These are phyloP conservation scores for Trichoderma arundinaceum DNA, from an alignment of 2,329 filamentous ascomycete species.

Conservation along the genomic window DNA sequence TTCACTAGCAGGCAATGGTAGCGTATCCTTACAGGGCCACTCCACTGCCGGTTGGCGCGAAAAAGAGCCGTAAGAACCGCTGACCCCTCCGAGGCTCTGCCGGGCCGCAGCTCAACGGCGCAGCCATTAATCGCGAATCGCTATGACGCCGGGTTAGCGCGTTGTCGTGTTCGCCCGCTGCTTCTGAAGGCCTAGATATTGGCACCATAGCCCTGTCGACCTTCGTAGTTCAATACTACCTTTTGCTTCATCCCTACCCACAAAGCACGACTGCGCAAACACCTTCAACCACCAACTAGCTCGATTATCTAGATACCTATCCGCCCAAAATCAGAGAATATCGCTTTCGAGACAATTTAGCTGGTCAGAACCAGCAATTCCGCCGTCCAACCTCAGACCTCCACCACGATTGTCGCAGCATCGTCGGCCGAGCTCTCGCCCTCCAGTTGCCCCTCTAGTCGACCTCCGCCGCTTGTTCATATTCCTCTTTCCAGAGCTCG, in stretches of 20 bases:
- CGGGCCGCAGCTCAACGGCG: neutral
- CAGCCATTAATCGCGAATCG: slow-evolving; percentile 21
- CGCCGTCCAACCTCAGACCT: neutral
- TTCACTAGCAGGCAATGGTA: neutral
- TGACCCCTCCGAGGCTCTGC: slow-evolving; percentile 15
- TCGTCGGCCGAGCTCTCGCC: neutral
- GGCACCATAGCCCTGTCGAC: slow-evolving; percentile 1
- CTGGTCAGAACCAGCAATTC: neutral
- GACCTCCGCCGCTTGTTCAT: neutral
- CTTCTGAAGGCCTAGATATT: neutral
- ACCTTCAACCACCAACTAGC: neutral
- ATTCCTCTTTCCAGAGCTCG: neutral
- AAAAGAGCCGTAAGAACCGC: neutral
- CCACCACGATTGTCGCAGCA: neutral
- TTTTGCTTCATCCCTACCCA: neutral
- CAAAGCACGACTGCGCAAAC: slow-evolving; percentile 4
- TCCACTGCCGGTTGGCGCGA: slow-evolving; percentile 7
- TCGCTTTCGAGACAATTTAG: neutral
- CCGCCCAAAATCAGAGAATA: neutral
- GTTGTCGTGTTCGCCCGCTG: slow-evolving; percentile 11
- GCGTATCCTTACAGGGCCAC: neutral
- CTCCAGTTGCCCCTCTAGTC: neutral
- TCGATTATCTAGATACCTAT: neutral
- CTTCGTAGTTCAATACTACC: neutral
- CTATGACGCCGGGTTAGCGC: slow-evolving; percentile 24